Evolutionary conservation across 116 monocot species (phyloP).

Genomic region (Phalaenopsis hybrid): DNA sequence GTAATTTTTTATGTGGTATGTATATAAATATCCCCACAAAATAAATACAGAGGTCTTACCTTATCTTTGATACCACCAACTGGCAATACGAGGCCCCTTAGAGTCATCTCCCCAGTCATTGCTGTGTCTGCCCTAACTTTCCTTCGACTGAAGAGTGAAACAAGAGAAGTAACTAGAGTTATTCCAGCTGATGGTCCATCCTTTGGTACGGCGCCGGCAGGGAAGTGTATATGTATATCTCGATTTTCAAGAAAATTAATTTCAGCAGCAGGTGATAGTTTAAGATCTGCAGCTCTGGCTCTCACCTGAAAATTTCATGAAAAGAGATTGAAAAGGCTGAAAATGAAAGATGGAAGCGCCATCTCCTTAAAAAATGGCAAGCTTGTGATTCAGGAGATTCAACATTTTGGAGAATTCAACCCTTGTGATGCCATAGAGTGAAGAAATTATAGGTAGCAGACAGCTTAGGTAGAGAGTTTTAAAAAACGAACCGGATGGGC

Average conservation of each 20-base stretch:
- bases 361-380: no score
- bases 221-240: constrained; percentile 98
- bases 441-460: no score
- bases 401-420: no score
- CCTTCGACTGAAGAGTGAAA: constrained; percentile 80
- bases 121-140: constrained; percentile 90
- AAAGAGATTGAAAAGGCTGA: background rate
- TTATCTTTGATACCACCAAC: constrained; percentile 99
- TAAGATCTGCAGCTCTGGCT: constrained; percentile 74
- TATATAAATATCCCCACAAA: background rate
- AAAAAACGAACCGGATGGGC: no score
- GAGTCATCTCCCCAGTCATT: constrained; percentile 99
- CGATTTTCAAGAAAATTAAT: constrained; percentile 62
- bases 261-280: constrained; percentile 36
- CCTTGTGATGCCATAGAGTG: no score
- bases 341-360: no score
- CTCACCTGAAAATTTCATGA: constrained; percentile 50
- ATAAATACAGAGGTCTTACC: constrained; percentile 24
- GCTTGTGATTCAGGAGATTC: no score
- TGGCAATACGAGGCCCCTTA: constrained; percentile 92
- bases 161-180: constrained; percentile 85
- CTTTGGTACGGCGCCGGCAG: constrained; percentile 96
- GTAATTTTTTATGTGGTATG: no score
- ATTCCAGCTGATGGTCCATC: constrained; percentile 99
- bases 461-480: no score